These are phyloP conservation scores for Termitomyces sp. DNA, from an alignment of 768 basidiomycete genomes.

Conservation along the genomic window DNA sequence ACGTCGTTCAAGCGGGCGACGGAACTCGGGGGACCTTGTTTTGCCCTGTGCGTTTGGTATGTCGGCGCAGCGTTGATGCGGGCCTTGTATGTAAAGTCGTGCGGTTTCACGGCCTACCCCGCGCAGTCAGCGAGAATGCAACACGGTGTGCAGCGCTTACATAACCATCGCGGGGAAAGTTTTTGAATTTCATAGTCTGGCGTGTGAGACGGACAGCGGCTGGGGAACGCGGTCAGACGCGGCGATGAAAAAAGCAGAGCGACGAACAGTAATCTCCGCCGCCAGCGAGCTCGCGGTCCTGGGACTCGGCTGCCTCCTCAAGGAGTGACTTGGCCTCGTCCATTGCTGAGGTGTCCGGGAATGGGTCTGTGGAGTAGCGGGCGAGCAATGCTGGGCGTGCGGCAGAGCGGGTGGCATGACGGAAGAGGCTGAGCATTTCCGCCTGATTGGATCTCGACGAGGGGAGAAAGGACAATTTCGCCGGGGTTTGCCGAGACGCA, in stretches of 20 bases:
- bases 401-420: constrained; percentile 7
- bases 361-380: neutral
- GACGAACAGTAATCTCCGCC: neutral
- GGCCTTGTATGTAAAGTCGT: constrained; percentile 22
- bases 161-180: constrained; percentile 16
- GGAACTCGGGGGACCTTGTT: constrained; percentile 50
- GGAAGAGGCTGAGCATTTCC: constrained; percentile 16
- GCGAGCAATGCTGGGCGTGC: constrained; percentile 1
- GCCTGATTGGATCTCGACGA: neutral
- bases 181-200: constrained; percentile 11
- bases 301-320: neutral
- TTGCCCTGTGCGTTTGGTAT: constrained; percentile 22
- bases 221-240: constrained; percentile 1
- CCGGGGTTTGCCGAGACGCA: constrained; percentile 9
- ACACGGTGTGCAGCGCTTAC: neutral
- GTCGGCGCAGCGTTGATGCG: constrained; percentile 18
- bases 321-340: neutral
- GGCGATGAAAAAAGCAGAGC: neutral
- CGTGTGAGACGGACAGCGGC: neutral
- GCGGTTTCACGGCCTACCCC: too few species aligned
- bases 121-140: constrained; percentile 4
- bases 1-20: constrained; percentile 56
- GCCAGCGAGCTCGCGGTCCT: neutral
- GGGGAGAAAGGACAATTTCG: neutral
- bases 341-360: neutral